These are phyloP conservation scores for Phalaenopsis aphrodite DNA, from an alignment of 106 monocot species.

Conservation along the genomic window DNA sequence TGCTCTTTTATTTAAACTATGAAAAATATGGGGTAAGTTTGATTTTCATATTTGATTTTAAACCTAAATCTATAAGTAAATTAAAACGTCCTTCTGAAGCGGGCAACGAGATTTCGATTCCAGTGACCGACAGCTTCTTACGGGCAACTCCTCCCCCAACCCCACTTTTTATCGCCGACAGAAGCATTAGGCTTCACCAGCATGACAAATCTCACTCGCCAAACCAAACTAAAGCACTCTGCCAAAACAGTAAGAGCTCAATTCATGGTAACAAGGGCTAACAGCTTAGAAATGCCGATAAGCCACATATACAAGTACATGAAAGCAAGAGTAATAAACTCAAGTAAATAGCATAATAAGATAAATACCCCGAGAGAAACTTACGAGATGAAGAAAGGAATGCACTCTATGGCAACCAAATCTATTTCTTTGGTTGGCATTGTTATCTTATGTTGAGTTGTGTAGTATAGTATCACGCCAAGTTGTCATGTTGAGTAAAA, in stretches of 20 bases:
- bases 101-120: no score
- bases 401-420: no score
- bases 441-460: background rate
- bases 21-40: no score
- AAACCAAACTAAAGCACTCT: background rate
- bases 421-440: no score
- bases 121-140: no score
- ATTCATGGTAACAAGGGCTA: background rate
- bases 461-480: background rate
- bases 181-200: no score
- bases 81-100: no score
- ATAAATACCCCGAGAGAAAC: background rate
- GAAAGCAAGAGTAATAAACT: background rate
- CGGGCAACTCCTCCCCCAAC: no score
- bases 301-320: background rate
- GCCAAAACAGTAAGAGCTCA: background rate
- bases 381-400: background rate
- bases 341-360: background rate
- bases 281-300: background rate
- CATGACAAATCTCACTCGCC: background rate
- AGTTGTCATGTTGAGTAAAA: background rate
- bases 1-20: no score
- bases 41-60: no score
- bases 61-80: no score
- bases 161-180: no score